Conservation (phyloP, 495 filamentous ascomycete species). For the Penicillium nucicola region DNA sequence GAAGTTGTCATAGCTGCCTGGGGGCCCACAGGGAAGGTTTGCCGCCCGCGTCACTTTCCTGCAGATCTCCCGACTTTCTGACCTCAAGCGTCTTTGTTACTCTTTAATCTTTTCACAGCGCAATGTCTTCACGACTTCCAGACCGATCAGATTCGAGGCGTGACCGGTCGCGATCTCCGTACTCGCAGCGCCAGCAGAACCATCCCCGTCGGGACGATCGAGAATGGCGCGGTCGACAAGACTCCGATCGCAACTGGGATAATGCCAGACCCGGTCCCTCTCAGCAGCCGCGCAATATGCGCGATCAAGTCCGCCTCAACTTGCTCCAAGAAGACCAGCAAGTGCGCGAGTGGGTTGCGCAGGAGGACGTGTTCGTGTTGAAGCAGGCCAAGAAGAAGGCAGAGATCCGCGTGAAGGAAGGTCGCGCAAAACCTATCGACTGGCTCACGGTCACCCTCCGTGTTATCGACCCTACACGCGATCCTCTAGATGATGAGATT, state of each 20-base stretch:
- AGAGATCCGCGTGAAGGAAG: constrained; percentile 91
- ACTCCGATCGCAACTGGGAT: constrained; percentile 17
- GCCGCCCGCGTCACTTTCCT: constrained; percentile 31
- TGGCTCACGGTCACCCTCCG: constrained; percentile 90
- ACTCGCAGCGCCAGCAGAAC: constrained; percentile 40
- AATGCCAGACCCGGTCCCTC: constrained; percentile 18
- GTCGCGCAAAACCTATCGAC: constrained; percentile 89
- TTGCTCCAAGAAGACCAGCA: constrained; percentile 71
- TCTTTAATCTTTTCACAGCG: background rate
- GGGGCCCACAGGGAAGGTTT: constrained; percentile 17
- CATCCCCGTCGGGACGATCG: constrained; percentile 32
- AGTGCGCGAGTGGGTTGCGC: constrained; percentile 79
- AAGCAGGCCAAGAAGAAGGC: constrained; percentile 98
- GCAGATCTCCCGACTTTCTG: constrained; percentile 19
- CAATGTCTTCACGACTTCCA: constrained; percentile 34
- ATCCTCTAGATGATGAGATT: constrained; percentile 78
- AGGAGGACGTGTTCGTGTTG: constrained; percentile 94
- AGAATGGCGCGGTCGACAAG: constrained; percentile 25
- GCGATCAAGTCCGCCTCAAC: constrained; percentile 54
- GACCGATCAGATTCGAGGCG: constrained; percentile 33
- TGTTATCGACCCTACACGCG: constrained; percentile 78
- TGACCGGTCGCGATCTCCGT: constrained; percentile 43
- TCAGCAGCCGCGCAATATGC: constrained; percentile 36
- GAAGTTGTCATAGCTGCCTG: constrained; percentile 15
- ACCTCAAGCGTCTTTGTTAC: constrained; percentile 8